Conservation (phyloP, 2,329 filamentous ascomycete species). For the Acrocalymma vagum region DNA sequence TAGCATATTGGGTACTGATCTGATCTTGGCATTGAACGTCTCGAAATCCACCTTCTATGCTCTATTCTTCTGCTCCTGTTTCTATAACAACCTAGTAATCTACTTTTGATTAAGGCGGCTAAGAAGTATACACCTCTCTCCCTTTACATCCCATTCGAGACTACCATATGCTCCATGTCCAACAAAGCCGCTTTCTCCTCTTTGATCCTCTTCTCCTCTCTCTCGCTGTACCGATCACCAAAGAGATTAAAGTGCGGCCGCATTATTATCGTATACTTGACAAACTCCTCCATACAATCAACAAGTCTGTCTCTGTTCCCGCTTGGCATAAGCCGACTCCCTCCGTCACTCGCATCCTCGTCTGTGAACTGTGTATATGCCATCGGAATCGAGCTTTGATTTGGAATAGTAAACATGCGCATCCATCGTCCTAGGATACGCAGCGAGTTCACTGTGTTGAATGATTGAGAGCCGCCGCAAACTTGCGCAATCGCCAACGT, state of each 20-base stretch:
- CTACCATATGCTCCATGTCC: neutral
- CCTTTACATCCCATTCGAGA: constrained; percentile 1
- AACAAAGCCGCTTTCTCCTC: constrained; percentile 18
- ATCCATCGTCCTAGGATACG: constrained; percentile 74
- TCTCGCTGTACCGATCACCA: constrained; percentile 69
- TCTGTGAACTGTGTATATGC: constrained; percentile 70
- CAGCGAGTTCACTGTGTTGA: constrained; percentile 73
- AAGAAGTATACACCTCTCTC: neutral
- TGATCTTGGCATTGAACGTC: too few species aligned
- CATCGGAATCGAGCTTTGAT: constrained; percentile 70
- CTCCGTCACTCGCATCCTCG: constrained; percentile 53
- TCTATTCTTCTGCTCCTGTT: too few species aligned
- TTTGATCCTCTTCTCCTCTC: constrained; percentile 52
- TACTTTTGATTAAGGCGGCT: neutral
- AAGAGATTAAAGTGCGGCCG: constrained; percentile 68
- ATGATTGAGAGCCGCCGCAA: constrained; percentile 70
- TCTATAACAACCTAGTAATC: constrained; percentile 1
- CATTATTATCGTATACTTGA: constrained; percentile 74
- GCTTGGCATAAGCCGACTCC: constrained; percentile 63
- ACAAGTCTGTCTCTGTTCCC: constrained; percentile 67
- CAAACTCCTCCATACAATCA: constrained; percentile 75
- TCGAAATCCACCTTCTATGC: too few species aligned
- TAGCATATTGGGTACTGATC: too few species aligned
- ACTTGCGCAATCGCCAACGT: constrained; percentile 71
- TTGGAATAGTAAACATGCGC: constrained; percentile 73